Conservation (phyloP, 2,329 filamentous ascomycete genomes). For the Cytospora paraplurivora region DNA sequence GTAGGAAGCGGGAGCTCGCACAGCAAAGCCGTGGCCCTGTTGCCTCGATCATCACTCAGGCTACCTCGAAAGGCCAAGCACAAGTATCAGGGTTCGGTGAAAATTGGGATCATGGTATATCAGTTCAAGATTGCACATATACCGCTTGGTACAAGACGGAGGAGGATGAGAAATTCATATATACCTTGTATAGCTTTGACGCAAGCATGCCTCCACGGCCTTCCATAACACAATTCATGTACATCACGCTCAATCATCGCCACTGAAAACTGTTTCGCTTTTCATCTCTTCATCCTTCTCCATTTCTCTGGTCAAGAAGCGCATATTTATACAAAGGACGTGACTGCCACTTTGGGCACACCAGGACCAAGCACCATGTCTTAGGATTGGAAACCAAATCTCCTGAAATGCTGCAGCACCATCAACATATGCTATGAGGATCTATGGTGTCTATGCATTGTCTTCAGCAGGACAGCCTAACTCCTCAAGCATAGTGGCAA, state of each 20-base stretch:
- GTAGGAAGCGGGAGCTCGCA: neutral
- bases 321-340: neutral
- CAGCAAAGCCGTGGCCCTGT: neutral
- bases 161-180: no score
- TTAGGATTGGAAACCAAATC: neutral
- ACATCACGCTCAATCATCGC: neutral
- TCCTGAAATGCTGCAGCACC: slow-evolving; percentile 7
- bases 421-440: slow-evolving; percentile 21
- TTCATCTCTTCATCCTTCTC: neutral
- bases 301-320: neutral
- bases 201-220: no score
- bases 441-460: slow-evolving; percentile 21
- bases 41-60: neutral
- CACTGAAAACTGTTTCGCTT: neutral
- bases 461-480: slow-evolving; percentile 21
- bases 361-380: neutral
- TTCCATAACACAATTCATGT: no score
- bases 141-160: no score
- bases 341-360: neutral
- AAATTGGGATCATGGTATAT: no score
- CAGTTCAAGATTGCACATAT: no score
- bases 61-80: neutral
- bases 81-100: no score
- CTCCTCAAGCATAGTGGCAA: slow-evolving; percentile 18
- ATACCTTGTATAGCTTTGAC: no score